Conservation (phyloP, 352 stramenopile species). For the Globisporangium canariense region DNA sequence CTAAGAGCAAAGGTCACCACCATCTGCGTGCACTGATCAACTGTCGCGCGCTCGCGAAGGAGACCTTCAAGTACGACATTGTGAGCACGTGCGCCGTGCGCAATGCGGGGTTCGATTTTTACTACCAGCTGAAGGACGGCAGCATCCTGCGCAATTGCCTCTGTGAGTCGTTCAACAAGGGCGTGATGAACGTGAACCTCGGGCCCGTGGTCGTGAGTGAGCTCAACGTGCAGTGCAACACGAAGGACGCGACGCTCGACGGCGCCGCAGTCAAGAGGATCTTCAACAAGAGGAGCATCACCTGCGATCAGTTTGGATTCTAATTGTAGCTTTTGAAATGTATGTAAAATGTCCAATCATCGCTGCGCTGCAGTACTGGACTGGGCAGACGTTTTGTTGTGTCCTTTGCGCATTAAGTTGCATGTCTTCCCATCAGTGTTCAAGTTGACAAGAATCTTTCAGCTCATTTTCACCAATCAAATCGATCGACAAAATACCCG, state of each 20-base stretch:
- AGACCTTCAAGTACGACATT: neutral
- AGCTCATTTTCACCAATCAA: too few relatives aligned
- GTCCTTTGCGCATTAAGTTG: too few relatives aligned
- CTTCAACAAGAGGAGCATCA: neutral
- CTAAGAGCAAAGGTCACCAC: neutral
- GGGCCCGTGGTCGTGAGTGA: neutral
- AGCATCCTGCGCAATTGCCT: neutral
- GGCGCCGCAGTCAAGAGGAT: neutral
- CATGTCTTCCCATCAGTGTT: too few relatives aligned
- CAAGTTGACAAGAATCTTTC: too few relatives aligned
- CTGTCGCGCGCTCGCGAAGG: neutral
- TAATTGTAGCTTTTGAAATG: neutral
- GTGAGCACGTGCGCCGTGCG: slow-evolving; percentile 3
- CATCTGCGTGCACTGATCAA: neutral
- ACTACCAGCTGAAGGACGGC: slow-evolving; percentile 6
- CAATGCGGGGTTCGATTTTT: neutral
- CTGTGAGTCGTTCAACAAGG: slow-evolving; percentile 1
- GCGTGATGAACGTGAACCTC: neutral
- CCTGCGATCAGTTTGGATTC: neutral
- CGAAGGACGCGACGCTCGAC: neutral
- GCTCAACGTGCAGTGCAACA: slow-evolving; percentile 1
- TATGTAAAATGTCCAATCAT: too few relatives aligned
- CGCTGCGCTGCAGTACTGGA: too few relatives aligned
- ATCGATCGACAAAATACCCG: too few relatives aligned
- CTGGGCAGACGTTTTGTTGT: too few relatives aligned